These are phyloP conservation scores for Cercospora zeae-maydis DNA, from an alignment of 2,329 filamentous ascomycete genomes.

Conservation along the genomic window DNA sequence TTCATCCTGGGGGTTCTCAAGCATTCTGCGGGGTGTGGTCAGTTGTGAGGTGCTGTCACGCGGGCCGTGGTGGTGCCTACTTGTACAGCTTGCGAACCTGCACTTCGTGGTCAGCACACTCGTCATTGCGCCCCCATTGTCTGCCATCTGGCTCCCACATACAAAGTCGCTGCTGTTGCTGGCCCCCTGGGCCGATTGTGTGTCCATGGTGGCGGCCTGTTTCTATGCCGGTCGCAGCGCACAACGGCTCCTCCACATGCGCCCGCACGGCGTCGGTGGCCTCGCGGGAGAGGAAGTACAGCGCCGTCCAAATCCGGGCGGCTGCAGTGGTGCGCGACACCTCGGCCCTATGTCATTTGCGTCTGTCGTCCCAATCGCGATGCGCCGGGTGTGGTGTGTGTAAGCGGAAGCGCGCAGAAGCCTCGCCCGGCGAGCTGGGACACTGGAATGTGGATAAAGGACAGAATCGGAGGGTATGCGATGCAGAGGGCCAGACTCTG, in stretches of 20 bases:
- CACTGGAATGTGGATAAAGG: neutral
- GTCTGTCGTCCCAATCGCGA: constrained; percentile 10
- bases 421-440: constrained; percentile 8
- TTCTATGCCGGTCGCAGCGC: constrained; percentile 3
- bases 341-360: constrained; percentile 23
- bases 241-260: constrained; percentile 13
- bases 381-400: constrained; percentile 8
- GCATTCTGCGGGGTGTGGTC: constrained; percentile 63
- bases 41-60: neutral
- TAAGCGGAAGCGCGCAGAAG: constrained; percentile 1
- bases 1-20: constrained; percentile 90
- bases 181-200: constrained; percentile 46
- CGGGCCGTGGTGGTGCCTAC: constrained; percentile 53
- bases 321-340: constrained; percentile 15
- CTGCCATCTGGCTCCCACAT: constrained; percentile 44
- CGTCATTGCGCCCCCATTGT: neutral
- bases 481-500: constrained; percentile 7
- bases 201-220: constrained; percentile 41
- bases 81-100: constrained; percentile 98
- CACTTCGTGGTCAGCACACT: constrained; percentile 13
- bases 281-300: constrained; percentile 16
- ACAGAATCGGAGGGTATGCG: neutral
- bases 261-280: constrained; percentile 7
- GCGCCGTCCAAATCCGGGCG: constrained; percentile 15
- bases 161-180: constrained; percentile 97